Conservation (phyloP, 225 moss, liverwort and hornwort genomes). For the Ulota crispa region DNA sequence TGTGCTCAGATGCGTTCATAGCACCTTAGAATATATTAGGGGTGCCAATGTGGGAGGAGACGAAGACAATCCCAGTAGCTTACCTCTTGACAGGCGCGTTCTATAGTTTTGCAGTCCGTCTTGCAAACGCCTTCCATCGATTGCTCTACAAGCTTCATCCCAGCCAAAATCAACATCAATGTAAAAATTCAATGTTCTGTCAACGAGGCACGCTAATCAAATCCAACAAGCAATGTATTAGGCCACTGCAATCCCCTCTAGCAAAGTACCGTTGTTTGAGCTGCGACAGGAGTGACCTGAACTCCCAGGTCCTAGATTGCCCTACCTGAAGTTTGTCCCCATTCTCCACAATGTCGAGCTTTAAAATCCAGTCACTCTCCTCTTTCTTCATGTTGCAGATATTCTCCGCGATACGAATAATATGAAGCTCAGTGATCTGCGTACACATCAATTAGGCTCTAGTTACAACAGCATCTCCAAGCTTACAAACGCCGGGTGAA, state of each 20-base stretch:
- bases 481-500: neutral
- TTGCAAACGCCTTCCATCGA: slow-evolving; percentile 79
- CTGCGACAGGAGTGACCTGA: neutral
- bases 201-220: neutral
- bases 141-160: slow-evolving; percentile 74
- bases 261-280: neutral
- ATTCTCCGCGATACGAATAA: slow-evolving; percentile 73
- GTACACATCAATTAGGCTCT: neutral
- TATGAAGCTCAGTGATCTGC: slow-evolving; percentile 77
- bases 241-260: neutral
- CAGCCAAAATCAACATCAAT: slow-evolving; percentile 9
- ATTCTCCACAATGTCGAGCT: slow-evolving; percentile 82
- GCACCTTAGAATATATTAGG: neutral
- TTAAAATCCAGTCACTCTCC: slow-evolving; percentile 89
- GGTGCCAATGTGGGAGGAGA: neutral
- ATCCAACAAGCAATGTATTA: neutral
- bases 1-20: neutral
- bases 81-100: slow-evolving; percentile 91
- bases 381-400: slow-evolving; percentile 90
- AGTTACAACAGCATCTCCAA: neutral
- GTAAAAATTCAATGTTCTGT: neutral
- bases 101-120: slow-evolving; percentile 84
- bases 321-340: slow-evolving; percentile 67
- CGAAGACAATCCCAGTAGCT: neutral
- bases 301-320: neutral